These are phyloP conservation scores for Schrenkiella parvula DNA, from an alignment of 345 rosid genomes.

Conservation along the genomic window DNA sequence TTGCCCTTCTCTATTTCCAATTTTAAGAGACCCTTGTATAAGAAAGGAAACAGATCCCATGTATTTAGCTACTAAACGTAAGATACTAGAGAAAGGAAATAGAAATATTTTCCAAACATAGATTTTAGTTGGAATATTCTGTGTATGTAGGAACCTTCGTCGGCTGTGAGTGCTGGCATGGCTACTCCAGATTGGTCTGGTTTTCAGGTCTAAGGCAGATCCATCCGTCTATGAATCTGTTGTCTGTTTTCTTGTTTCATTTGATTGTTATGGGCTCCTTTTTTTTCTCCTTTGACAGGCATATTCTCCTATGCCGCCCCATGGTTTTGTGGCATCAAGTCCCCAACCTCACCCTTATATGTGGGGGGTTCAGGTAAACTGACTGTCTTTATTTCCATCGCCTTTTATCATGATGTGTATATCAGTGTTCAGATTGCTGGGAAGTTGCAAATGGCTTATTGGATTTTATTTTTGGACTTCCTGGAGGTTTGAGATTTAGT, in stretches of 20 bases:
- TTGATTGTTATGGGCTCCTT: constrained; percentile 13
- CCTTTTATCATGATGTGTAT: neutral
- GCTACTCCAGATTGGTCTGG: constrained; percentile 95
- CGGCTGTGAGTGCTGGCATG: constrained; percentile 48
- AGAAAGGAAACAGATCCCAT: neutral
- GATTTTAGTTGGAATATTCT: constrained; percentile 15
- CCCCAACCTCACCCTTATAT: constrained; percentile 98
- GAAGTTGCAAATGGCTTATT: neutral
- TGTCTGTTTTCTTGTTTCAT: constrained; percentile 3
- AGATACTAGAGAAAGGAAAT: neutral
- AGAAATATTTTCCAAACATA: neutral
- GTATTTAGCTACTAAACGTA: neutral
- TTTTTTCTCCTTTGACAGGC: constrained; percentile 45
- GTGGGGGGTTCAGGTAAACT: constrained; percentile 99
- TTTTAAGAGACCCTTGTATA: neutral
- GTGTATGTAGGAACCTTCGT: constrained; percentile 62
- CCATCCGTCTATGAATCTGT: neutral
- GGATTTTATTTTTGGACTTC: neutral
- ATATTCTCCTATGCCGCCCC: constrained; percentile 90
- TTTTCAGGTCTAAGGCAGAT: constrained; percentile 65
- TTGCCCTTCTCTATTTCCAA: neutral
- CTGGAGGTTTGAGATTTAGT: neutral
- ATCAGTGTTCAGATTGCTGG: neutral
- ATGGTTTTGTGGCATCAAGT: constrained; percentile 91
- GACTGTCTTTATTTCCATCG: neutral